A percentile compares a stretch with the other conserved stretches of the same genome.
These are phyloP conservation scores for Dothideomycetes sp. DNA, from an alignment of 2,329 filamentous ascomycete genomes.

Conservation along the genomic window DNA sequence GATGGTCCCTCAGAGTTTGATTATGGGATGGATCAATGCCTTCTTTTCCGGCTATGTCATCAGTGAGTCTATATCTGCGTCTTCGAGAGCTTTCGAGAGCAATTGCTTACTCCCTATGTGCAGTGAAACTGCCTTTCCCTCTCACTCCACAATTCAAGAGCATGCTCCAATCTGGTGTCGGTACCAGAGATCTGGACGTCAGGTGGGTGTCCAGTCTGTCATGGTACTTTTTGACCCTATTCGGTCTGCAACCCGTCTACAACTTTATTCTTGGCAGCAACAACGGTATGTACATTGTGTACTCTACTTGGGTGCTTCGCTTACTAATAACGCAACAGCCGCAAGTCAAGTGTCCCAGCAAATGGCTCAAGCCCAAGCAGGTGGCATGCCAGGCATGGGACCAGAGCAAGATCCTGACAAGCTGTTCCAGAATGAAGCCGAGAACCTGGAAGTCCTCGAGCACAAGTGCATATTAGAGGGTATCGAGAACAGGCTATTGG, in stretches of 20 bases:
- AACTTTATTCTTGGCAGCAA: conserved; percentile 94
- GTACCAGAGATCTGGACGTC: conserved; percentile 90
- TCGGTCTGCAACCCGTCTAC: conserved; percentile 92
- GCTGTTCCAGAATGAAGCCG: conserved; percentile 81
- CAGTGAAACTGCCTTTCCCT: conserved; percentile 96
- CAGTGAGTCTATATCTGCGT: no score
- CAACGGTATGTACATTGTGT: conserved; percentile 81
- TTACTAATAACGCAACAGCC: conserved; percentile 42
- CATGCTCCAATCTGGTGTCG: conserved; percentile 95
- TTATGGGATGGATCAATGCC: conserved; percentile 99
- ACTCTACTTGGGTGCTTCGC: conserved; percentile 2
- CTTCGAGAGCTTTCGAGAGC: conserved; percentile 30
- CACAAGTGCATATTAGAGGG: conserved; percentile 86
- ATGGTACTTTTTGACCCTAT: conserved; percentile 97
- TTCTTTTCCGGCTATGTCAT: conserved; percentile 99
- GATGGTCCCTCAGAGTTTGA: conserved; percentile 97
- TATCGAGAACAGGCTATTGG: conserved; percentile 73
- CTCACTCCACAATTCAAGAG: conserved; percentile 98
- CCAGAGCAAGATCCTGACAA: conserved; percentile 93
- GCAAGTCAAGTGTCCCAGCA: conserved; percentile 85
- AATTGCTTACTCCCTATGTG: no score
- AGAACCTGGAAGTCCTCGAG: conserved; percentile 91
- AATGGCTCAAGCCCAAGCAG: conserved; percentile 55
- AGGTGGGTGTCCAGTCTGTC: conserved; percentile 97
- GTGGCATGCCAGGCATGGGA: conserved; percentile 66